These are phyloP conservation scores for Bryoerythrophyllum caledonicum DNA, from an alignment of 225 moss, liverwort and hornwort species.

Conservation along the genomic window DNA sequence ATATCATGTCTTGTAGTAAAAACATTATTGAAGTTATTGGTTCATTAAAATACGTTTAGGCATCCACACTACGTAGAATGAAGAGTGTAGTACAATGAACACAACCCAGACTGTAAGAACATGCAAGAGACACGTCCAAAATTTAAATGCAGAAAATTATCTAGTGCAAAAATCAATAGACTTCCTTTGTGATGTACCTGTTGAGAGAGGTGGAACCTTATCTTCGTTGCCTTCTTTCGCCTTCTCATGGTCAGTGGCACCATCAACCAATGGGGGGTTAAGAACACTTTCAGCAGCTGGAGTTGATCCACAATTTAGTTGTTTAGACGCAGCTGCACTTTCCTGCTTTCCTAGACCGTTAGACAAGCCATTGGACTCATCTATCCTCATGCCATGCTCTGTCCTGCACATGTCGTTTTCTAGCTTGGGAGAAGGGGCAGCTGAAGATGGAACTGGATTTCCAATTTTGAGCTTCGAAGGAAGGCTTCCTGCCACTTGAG, in stretches of 20 bases:
- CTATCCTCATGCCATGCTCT: conserved; percentile 2
- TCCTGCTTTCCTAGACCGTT: not conserved
- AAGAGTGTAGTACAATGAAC: not conserved
- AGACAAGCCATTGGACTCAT: conserved; percentile 3
- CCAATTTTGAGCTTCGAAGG: conserved; percentile 22
- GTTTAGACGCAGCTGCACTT: conserved; percentile 5
- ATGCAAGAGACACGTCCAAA: conserved; percentile 3
- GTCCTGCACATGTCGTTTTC: conserved; percentile 1
- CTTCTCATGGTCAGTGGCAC: conserved; percentile 1
- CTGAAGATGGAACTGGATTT: conserved; percentile 7
- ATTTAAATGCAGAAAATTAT: not conserved
- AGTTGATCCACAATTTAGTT: not conserved
- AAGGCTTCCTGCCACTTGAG: conserved; percentile 23
- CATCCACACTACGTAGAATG: no score
- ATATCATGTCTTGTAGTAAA: no score
- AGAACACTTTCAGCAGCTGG: conserved; percentile 3
- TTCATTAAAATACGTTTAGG: no score
- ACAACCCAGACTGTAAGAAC: not conserved
- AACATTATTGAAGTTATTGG: no score
- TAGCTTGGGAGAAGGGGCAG: conserved; percentile 10
- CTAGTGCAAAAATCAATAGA: not conserved
- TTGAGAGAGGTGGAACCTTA: conserved; percentile 11
- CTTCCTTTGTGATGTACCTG: conserved; percentile 21
- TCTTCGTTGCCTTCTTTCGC: not conserved
- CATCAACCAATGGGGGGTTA: conserved; percentile 5